Evolutionary conservation across 2,329 filamentous ascomycete genomes (phyloP), one percentile per base, ranked within the genome.

Genomic region (Aspergillus uvarum): DNA sequence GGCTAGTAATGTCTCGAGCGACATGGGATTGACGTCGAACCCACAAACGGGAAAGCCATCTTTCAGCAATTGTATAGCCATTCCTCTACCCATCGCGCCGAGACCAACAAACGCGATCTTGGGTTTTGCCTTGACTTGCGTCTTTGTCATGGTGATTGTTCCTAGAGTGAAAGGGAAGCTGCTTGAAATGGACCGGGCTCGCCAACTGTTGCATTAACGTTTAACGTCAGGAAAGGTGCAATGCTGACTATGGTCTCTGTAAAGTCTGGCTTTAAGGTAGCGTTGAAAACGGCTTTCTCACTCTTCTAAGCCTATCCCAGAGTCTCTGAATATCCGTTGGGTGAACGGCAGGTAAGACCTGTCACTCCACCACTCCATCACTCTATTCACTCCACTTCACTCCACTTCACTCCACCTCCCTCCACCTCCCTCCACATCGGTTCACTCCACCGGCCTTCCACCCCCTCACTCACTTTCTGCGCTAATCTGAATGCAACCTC

Each of bases 61-160:
- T 2, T 32, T 35, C 29, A 52, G 50, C 24, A 52, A 14, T 19
- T 52, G 50, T 22, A 52, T 29, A n/a, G 50, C 50, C 50, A 52
- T 52, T 8, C 50, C 50, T 21, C 26, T 26, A 12, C 50, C 50
- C 50, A 52, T 52, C 16, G 50, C 50, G 29, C 50, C 29, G 50
- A 52, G 50, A 21, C 50, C 50, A 24, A 52, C 35, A 22, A 52
- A 52, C 26, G 50, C 50, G 24, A 52, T n/a, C 24, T 52, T 52
- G 16, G 50, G 50, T 35, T 32, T 38, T 10, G 8, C 44, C 3
- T 47, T 47, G 44, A 47, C 44, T 16, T 4, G 2, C n/a, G 44
- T 10, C 44, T 47, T 47, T 8, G 44, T 6, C 44, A 47, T 47
- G 14, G 44, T 8, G 44, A 5, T 47, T 8, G 44, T 19, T 47